Evolutionary conservation across 1,284 basidiomycete species (phyloP).

Genomic region (Trametes pubescens): DNA sequence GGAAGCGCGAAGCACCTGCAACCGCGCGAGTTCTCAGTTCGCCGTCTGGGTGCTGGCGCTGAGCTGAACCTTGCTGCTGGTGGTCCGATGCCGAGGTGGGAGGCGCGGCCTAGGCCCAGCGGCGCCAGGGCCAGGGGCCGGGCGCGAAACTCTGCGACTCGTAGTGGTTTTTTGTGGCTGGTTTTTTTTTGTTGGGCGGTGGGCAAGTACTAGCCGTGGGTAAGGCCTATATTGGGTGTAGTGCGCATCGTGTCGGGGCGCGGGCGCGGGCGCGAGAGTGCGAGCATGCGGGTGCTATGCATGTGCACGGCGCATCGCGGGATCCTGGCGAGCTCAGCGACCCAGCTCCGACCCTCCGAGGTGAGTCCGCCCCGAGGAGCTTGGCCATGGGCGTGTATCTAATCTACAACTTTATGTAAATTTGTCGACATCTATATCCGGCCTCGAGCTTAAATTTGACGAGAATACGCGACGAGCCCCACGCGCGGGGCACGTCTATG

Average conservation of each 20-base stretch:
- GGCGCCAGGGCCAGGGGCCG: neutral
- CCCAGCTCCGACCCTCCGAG: neutral
- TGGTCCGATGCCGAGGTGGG: neutral
- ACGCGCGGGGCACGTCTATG: too few species aligned
- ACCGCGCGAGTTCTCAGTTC: too few species aligned
- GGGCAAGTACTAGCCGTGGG: neutral
- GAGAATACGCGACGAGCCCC: too few species aligned
- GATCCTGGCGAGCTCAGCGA: neutral
- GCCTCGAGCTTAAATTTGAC: too few species aligned
- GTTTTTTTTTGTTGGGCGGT: neutral
- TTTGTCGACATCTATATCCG: neutral
- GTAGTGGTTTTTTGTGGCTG: neutral
- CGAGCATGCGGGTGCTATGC: neutral
- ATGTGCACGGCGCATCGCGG: neutral
- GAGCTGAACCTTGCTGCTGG: neutral
- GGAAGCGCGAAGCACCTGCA: conserved; percentile 4
- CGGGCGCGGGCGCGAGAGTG: too few species aligned
- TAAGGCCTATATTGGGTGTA: too few species aligned
- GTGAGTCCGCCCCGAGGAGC: conserved; percentile 7
- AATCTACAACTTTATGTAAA: neutral
- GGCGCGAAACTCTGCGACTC: neutral
- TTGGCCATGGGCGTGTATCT: neutral
- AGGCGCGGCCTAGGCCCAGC: neutral
- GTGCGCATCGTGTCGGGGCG: too few species aligned
- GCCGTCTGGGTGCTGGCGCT: neutral